A percentile compares a stretch with the other conserved stretches of the same genome.
phyloP scores from a whole-genome alignment of 352 stramenopile genomes.

The Pythium sukuiense region DNA sequence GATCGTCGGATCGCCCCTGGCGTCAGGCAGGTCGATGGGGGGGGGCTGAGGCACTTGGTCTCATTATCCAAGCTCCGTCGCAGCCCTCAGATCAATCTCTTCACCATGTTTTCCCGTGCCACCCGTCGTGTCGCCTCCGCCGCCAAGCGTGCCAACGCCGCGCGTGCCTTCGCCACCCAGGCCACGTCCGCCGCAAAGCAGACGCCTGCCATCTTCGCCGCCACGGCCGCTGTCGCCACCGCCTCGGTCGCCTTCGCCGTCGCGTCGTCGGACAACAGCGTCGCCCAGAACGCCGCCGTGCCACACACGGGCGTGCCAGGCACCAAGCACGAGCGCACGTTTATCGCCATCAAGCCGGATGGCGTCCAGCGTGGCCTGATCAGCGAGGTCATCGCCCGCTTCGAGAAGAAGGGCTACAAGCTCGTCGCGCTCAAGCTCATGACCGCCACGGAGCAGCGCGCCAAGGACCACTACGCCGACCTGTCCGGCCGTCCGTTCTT shows the following conservation, averaged over 20 bases:
- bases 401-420: conserved; percentile 97
- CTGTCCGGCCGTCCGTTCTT: conserved; percentile 93
- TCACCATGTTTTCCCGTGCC: conserved; percentile 65
- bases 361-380: conserved; percentile 93
- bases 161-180: conserved; percentile 56
- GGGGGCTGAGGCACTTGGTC: not conserved
- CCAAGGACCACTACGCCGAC: conserved; percentile 93
- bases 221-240: conserved; percentile 41
- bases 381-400: conserved; percentile 93
- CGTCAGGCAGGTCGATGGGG: conserved; percentile 36
- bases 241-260: conserved; percentile 50
- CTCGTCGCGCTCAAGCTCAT: conserved; percentile 94
- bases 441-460: conserved; percentile 89
- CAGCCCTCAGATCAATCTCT: conserved; percentile 13
- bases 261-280: conserved; percentile 49
- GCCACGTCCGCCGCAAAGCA: conserved; percentile 33
- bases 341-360: conserved; percentile 95
- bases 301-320: conserved; percentile 82
- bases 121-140: conserved; percentile 62
- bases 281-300: conserved; percentile 33
- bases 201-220: conserved; percentile 37
- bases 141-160: conserved; percentile 55
- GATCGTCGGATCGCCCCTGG: conserved; percentile 14
- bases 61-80: conserved; percentile 30
- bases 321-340: conserved; percentile 93